These are phyloP conservation scores for Blastocystis sp. DNA, from an alignment of 352 stramenopile genomes.

Conservation along the genomic window DNA sequence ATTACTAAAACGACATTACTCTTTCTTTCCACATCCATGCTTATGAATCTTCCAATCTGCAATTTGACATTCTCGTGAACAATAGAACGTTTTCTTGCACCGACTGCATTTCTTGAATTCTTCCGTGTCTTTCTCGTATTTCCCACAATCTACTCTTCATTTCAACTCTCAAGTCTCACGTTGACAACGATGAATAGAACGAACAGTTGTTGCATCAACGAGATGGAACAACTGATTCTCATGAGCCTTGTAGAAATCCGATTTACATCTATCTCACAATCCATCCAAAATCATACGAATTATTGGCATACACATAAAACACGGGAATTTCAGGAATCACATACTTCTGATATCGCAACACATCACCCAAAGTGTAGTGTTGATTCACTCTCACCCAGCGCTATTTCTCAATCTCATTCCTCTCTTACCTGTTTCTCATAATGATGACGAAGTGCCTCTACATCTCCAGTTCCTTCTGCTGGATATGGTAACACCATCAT, in stretches of 20 bases:
- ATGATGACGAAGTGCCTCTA: neutral
- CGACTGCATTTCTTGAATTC: conserved; percentile 58
- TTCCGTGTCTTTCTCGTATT: conserved; percentile 52
- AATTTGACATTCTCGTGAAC: conserved; percentile 37
- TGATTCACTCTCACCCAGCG: neutral
- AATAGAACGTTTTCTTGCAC: conserved; percentile 46
- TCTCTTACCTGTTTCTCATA: neutral
- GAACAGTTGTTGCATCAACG: neutral
- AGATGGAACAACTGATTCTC: conserved; percentile 11
- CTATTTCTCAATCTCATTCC: neutral
- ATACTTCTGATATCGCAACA: conserved; percentile 12
- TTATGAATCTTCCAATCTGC: conserved; percentile 60
- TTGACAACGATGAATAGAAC: conserved; percentile 32
- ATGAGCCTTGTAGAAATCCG: neutral
- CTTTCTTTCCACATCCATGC: conserved; percentile 2
- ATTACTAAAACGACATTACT: neutral
- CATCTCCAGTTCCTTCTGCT: neutral
- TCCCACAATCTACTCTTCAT: conserved; percentile 18
- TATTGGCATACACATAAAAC: conserved; percentile 31
- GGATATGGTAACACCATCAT: neutral
- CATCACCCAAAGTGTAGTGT: neutral
- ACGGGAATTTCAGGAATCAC: conserved; percentile 46
- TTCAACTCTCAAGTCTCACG: neutral
- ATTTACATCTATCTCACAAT: neutral
- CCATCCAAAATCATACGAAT: neutral